These are phyloP conservation scores for Xylariaceae sp. DNA, from an alignment of 2,329 filamentous ascomycete genomes.

Conservation along the genomic window DNA sequence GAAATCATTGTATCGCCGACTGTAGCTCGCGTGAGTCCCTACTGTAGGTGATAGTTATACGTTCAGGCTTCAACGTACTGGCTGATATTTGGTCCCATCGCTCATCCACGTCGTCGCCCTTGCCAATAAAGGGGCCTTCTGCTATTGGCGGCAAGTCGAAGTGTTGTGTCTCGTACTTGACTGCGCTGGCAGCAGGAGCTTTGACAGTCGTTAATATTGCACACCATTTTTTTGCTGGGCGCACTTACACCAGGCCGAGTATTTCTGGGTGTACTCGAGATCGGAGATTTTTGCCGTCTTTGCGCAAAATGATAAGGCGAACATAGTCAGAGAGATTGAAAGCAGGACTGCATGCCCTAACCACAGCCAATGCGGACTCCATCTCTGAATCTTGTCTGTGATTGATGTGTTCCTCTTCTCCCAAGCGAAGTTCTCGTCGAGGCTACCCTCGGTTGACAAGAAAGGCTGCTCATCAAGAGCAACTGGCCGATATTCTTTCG, in stretches of 20 bases:
- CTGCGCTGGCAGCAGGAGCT: conserved; percentile 44
- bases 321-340: conserved; percentile 35
- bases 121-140: conserved; percentile 49
- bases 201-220: conserved; percentile 4
- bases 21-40: conserved; percentile 17
- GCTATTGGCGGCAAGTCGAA: conserved; percentile 45
- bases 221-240: neutral
- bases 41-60: neutral
- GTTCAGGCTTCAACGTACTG: conserved; percentile 14
- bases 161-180: conserved; percentile 45
- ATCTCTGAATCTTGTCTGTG: conserved; percentile 11
- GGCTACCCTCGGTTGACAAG: conserved; percentile 20
- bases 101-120: conserved; percentile 50
- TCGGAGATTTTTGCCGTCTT: conserved; percentile 32
- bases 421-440: conserved; percentile 22
- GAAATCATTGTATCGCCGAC: conserved; percentile 60
- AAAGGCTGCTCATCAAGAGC: conserved; percentile 35
- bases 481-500: conserved; percentile 31
- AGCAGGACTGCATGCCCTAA: conserved; percentile 35
- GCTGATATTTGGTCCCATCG: conserved; percentile 44
- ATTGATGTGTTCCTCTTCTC: conserved; percentile 10
- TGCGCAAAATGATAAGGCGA: conserved; percentile 35
- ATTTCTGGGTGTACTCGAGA: conserved; percentile 31
- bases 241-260: conserved; percentile 42
- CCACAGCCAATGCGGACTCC: conserved; percentile 35